phyloP scores from a whole-genome alignment of 2,329 filamentous ascomycete species.

The Pseudogymnoascus sp. region DNA sequence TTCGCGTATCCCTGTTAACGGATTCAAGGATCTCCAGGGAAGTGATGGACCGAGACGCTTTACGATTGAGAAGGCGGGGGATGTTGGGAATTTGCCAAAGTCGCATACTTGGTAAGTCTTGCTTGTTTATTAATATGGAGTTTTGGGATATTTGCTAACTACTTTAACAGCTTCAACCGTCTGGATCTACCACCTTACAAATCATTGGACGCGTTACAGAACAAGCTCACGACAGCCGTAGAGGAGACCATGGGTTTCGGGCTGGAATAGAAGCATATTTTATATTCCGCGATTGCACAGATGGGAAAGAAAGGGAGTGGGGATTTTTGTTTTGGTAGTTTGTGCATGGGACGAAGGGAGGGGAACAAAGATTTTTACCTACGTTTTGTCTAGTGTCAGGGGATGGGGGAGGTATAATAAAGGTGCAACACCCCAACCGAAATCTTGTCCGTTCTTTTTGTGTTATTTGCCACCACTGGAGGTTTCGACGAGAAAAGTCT shows the following conservation, averaged over 20 bases:
- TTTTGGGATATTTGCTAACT: conserved; percentile 17
- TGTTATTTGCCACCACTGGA: not conserved
- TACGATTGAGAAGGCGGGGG: conserved; percentile 96
- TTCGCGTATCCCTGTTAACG: conserved; percentile 95
- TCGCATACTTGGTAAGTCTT: conserved; percentile 86
- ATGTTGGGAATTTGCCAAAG: conserved; percentile 84
- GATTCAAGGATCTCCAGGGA: conserved; percentile 97
- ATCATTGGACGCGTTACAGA: conserved; percentile 71
- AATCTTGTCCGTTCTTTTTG: not conserved
- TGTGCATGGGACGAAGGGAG: not conserved
- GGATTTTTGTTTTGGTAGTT: not conserved
- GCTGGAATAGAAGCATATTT: conserved; percentile 63
- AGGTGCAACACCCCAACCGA: not conserved
- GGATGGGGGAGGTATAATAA: not conserved
- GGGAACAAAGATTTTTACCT: not conserved
- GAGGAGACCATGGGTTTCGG: conserved; percentile 99
- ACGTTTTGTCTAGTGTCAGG: not conserved
- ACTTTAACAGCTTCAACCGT: conserved; percentile 73
- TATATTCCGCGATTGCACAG: not conserved
- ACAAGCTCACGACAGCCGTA: conserved; percentile 91
- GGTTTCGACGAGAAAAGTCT: not conserved
- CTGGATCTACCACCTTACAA: conserved; percentile 94
- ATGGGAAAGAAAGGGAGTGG: not conserved
- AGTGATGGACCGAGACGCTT: conserved; percentile 92
- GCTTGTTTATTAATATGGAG: not conserved